Conservation (phyloP, 1,139 yeast species). For the Kurtzmaniella quercitrusa region DNA sequence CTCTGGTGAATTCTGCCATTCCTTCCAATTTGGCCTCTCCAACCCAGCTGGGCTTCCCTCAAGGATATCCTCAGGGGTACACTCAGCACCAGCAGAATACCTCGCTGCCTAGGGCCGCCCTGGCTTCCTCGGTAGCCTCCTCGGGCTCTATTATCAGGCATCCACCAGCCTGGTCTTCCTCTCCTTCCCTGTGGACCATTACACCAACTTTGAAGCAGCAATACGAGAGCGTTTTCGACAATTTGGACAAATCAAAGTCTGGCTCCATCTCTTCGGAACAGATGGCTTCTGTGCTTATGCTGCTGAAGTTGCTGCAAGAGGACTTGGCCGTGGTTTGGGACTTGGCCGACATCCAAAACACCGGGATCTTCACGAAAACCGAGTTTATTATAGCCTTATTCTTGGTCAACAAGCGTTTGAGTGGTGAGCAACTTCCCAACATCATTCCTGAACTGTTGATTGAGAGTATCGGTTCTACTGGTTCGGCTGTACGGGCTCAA, state of each 20-base stretch:
- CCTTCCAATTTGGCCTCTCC: background rate
- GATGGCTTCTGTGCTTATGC: slow-evolving; percentile 84
- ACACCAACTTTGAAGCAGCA: slow-evolving; percentile 69
- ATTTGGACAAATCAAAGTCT: slow-evolving; percentile 59
- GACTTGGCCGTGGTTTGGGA: slow-evolving; percentile 92
- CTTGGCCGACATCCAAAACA: slow-evolving; percentile 82
- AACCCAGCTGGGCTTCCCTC: background rate
- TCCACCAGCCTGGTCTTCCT: slow-evolving; percentile 9
- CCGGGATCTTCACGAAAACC: slow-evolving; percentile 72
- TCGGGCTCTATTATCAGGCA: slow-evolving; percentile 39
- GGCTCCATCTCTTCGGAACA: slow-evolving; percentile 73
- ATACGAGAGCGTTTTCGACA: slow-evolving; percentile 73
- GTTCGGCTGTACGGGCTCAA: too few species aligned
- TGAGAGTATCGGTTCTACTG: slow-evolving; percentile 11
- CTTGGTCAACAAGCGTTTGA: slow-evolving; percentile 76
- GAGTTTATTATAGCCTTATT: slow-evolving; percentile 95
- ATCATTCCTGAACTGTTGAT: slow-evolving; percentile 55
- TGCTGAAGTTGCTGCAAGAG: slow-evolving; percentile 82
- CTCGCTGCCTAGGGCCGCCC: slow-evolving; percentile 10
- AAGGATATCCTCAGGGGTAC: background rate
- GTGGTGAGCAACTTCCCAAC: slow-evolving; percentile 75
- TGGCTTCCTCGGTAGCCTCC: slow-evolving; percentile 44
- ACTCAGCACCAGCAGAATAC: slow-evolving; percentile 5
- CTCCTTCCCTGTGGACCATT: slow-evolving; percentile 49
- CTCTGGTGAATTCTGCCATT: background rate